Conservation (phyloP, 1,284 basidiomycete genomes). For the Volvariella volvacea region DNA sequence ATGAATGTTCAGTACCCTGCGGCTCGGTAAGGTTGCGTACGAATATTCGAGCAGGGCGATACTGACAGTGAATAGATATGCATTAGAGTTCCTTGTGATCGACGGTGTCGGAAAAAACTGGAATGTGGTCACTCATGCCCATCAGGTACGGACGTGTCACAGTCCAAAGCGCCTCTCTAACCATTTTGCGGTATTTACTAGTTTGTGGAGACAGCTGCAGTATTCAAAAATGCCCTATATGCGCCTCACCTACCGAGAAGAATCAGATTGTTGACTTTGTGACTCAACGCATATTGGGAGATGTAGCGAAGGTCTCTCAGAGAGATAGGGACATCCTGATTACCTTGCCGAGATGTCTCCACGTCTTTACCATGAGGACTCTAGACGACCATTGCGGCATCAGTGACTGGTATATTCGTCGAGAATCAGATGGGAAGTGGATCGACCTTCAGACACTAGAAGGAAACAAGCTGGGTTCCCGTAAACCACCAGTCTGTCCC, state of each 20-base stretch:
- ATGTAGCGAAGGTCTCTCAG: constrained; percentile 36
- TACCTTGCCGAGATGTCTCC: constrained; percentile 52
- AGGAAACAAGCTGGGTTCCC: constrained; percentile 37
- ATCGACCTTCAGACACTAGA: constrained; percentile 36
- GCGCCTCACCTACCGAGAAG: constrained; percentile 34
- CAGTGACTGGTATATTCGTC: constrained; percentile 39
- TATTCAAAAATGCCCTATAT: constrained; percentile 48
- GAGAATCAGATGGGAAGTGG: constrained; percentile 32
- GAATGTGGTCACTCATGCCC: constrained; percentile 61
- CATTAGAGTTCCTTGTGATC: constrained; percentile 59
- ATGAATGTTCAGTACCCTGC: constrained; percentile 58
- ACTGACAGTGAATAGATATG: constrained; percentile 42
- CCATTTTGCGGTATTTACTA: constrained; percentile 19
- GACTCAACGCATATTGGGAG: constrained; percentile 42
- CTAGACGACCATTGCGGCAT: constrained; percentile 59
- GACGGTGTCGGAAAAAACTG: constrained; percentile 40
- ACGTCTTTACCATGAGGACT: constrained; percentile 67
- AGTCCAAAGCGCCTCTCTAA: neutral
- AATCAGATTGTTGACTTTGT: constrained; percentile 52
- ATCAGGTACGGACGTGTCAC: constrained; percentile 47
- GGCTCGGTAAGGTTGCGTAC: constrained; percentile 65
- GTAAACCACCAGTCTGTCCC: constrained; percentile 16
- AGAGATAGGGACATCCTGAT: constrained; percentile 49
- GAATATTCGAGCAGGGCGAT: too few relatives aligned
- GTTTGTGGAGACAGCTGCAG: constrained; percentile 67